phyloP scores from a whole-genome alignment of 1,284 basidiomycete species.

The Austroboletus olivaceoglutinosus region DNA sequence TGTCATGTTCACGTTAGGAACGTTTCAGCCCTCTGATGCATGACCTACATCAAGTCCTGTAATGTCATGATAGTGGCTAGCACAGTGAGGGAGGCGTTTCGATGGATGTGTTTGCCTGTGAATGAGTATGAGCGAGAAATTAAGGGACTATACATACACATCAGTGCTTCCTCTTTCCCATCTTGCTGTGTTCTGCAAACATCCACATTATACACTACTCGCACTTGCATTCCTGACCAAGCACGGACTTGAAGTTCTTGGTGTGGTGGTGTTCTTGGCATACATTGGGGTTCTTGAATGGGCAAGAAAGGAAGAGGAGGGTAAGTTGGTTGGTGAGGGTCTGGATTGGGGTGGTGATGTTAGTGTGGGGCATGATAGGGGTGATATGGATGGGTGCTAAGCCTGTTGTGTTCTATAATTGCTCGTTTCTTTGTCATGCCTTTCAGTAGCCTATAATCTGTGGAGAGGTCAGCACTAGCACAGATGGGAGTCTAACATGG shows the following conservation, averaged over 20 bases:
- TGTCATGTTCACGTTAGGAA: conserved; percentile 26
- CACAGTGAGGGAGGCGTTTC: conserved; percentile 83
- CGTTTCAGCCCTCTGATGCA: background rate
- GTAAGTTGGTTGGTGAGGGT: conserved; percentile 70
- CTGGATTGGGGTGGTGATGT: conserved; percentile 37
- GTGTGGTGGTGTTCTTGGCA: conserved; percentile 64
- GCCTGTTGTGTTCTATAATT: conserved; percentile 3
- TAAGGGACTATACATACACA: conserved; percentile 55
- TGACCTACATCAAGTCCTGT: conserved; percentile 71
- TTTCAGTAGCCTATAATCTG: conserved; percentile 34
- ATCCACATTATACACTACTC: conserved; percentile 48
- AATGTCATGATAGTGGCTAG: conserved; percentile 81
- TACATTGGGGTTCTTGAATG: conserved; percentile 75
- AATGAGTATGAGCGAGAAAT: background rate
- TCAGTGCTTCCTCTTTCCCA: conserved; percentile 59
- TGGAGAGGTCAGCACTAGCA: too few relatives aligned
- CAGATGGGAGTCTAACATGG: background rate
- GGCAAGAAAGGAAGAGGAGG: conserved; percentile 61
- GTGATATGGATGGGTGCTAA: conserved; percentile 23
- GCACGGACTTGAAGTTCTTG: conserved; percentile 73
- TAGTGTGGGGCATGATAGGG: background rate
- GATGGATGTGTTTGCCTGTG: conserved; percentile 71
- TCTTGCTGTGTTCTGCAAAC: conserved; percentile 21
- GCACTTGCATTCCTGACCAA: conserved; percentile 71
- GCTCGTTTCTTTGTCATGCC: conserved; percentile 30